A percentile compares a stretch with the other conserved stretches of the same genome.
Evolutionary conservation across 2,329 filamentous ascomycete species (phyloP).

Genomic region (Zymoseptoria passerinii): DNA sequence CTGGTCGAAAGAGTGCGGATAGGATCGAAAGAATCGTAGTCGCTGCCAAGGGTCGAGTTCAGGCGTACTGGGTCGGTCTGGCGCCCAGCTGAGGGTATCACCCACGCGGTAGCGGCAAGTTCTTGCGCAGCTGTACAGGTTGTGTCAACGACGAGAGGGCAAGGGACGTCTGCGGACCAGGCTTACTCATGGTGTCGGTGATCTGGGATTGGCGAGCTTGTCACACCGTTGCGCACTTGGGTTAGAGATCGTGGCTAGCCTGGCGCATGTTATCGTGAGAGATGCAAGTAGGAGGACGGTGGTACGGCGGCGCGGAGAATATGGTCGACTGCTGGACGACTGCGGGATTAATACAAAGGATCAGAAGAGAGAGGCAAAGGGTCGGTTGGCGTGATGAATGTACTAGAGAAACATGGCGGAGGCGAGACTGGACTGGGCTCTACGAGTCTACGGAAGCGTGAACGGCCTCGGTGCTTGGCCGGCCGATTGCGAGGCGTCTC

Average conservation of each 20-base stretch:
- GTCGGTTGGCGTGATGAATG: not conserved
- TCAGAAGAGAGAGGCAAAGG: not conserved
- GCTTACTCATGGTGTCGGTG: not conserved
- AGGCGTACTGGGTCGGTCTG: not conserved
- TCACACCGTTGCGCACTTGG: not conserved
- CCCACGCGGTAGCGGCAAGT: not conserved
- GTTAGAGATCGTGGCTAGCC: not conserved
- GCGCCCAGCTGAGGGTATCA: not conserved
- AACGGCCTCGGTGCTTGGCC: not conserved
- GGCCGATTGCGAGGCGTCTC: not conserved
- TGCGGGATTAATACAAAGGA: not conserved
- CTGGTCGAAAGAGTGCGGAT: slow-evolving; percentile 70
- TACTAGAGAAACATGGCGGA: not conserved
- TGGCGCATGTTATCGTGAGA: not conserved
- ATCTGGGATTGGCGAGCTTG: not conserved
- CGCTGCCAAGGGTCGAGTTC: slow-evolving; percentile 29
- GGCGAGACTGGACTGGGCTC: not conserved
- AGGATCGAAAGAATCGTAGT: slow-evolving; percentile 37
- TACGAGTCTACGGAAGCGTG: not conserved
- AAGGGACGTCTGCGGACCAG: not conserved
- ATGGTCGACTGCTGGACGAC: not conserved
- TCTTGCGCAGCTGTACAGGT: not conserved
- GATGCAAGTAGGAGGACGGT: not conserved
- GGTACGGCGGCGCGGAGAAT: not conserved
- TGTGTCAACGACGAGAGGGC: not conserved